Evolutionary conservation across 768 basidiomycete species (phyloP).

Genomic region (Suillus paluster): DNA sequence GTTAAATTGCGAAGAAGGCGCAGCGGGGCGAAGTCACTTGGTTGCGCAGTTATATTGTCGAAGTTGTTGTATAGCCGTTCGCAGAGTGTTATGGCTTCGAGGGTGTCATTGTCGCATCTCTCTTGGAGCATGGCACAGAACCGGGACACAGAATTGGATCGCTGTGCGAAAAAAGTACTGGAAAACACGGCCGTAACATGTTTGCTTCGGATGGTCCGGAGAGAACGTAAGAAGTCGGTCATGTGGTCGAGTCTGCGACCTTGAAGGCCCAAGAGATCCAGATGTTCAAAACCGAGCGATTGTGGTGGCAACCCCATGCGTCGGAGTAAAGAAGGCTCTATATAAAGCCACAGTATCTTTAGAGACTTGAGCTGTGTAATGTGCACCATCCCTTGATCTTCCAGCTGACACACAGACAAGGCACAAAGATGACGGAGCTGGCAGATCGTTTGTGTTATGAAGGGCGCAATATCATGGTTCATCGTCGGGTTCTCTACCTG

Average conservation of each 20-base stretch:
- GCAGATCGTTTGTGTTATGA: background rate
- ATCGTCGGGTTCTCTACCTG: background rate
- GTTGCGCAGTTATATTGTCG: background rate
- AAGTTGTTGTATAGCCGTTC: background rate
- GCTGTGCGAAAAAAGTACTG: no score
- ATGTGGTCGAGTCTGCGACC: background rate
- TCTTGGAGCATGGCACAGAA: background rate
- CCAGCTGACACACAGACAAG: background rate
- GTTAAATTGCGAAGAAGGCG: background rate
- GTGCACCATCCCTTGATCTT: background rate
- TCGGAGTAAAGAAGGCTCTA: background rate
- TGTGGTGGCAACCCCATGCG: no score
- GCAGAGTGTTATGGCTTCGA: conserved; percentile 2
- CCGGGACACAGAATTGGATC: no score
- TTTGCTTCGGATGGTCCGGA: background rate
- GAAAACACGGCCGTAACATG: background rate
- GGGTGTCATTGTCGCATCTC: background rate
- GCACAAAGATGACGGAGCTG: background rate
- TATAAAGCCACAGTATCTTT: background rate
- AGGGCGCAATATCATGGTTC: background rate
- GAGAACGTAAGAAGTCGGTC: background rate
- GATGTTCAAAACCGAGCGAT: background rate
- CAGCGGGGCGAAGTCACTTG: background rate
- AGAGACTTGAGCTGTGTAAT: background rate
- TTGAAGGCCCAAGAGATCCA: background rate